Conservation (phyloP, 2,329 filamentous ascomycete genomes). For the Fusarium pseudocircinatum region DNA sequence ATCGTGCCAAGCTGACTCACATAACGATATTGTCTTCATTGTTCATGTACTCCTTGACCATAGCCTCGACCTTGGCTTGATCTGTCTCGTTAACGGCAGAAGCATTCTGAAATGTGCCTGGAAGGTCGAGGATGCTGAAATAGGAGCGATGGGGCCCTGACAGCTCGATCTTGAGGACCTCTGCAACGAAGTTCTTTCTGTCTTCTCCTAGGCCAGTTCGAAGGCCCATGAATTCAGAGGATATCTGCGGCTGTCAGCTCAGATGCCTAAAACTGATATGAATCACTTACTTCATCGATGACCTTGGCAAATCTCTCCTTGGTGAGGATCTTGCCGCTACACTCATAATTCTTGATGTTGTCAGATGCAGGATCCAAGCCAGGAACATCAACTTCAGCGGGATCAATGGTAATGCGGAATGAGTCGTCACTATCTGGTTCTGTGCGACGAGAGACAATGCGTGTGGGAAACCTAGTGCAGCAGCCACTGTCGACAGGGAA, state of each 20-base stretch:
- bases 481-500: slow-evolving; percentile 46
- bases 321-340: slow-evolving; percentile 38
- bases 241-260: slow-evolving; percentile 34
- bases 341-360: slow-evolving; percentile 35
- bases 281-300: slow-evolving; percentile 43
- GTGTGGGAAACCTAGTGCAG: slow-evolving; percentile 52
- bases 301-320: slow-evolving; percentile 43
- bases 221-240: slow-evolving; percentile 47
- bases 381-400: slow-evolving; percentile 36
- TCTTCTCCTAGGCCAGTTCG: slow-evolving; percentile 24
- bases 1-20: slow-evolving; percentile 32
- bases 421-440: slow-evolving; percentile 40
- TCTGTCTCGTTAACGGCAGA: slow-evolving; percentile 44
- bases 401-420: slow-evolving; percentile 47
- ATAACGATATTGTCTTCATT: slow-evolving; percentile 51
- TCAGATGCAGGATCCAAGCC: slow-evolving; percentile 33
- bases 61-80: slow-evolving; percentile 41
- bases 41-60: slow-evolving; percentile 51
- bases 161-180: slow-evolving; percentile 51
- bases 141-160: slow-evolving; percentile 49
- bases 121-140: slow-evolving; percentile 52
- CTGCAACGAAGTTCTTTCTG: slow-evolving; percentile 49
- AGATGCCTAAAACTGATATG: background rate
- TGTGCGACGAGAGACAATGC: slow-evolving; percentile 50
- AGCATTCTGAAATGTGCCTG: slow-evolving; percentile 45